Percentiles rank a stretch among this genome's conserved stretches.
phyloP scores from a whole-genome alignment of 176 grass and related monocot species.

The Musa acuminata region DNA sequence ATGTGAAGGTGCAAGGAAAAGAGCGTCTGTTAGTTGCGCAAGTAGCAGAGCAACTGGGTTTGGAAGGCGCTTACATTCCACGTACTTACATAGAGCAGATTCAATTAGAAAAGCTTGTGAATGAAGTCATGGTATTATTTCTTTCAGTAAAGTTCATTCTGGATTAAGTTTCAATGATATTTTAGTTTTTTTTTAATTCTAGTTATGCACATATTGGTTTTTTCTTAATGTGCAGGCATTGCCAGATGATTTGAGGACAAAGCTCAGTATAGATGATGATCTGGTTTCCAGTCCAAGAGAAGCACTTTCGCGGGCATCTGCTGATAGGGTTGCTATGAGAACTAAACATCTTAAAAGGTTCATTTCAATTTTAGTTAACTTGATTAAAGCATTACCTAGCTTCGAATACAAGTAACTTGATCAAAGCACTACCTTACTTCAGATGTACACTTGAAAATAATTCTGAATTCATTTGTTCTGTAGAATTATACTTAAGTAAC shows the following conservation, averaged over 20 bases:
- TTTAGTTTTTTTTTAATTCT: neutral
- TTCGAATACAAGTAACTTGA: too few relatives aligned
- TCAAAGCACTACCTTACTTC: too few relatives aligned
- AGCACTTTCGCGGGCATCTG: conserved; percentile 72
- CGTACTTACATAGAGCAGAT: conserved; percentile 99
- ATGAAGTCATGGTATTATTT: conserved; percentile 86
- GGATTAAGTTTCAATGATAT: neutral
- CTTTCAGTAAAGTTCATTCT: conserved; percentile 5
- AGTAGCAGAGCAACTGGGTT: conserved; percentile 63
- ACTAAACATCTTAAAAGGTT: conserved; percentile 79
- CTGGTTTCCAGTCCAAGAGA: conserved; percentile 78
- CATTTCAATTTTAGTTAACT: neutral
- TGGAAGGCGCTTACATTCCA: conserved; percentile 81
- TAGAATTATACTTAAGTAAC: too few relatives aligned
- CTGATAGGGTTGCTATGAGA: conserved; percentile 54
- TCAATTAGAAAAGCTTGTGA: conserved; percentile 93
- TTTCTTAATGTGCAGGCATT: conserved; percentile 50
- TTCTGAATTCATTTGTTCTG: too few relatives aligned
- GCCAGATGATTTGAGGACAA: conserved; percentile 95
- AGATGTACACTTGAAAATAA: too few relatives aligned
- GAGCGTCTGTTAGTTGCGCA: conserved; percentile 65
- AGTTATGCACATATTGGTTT: neutral
- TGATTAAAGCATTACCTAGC: too few relatives aligned
- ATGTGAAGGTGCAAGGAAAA: conserved; percentile 81
- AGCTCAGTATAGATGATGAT: conserved; percentile 92